phyloP scores from a whole-genome alignment of 23 red algal species.

The Pyropia haitanensis region DNA sequence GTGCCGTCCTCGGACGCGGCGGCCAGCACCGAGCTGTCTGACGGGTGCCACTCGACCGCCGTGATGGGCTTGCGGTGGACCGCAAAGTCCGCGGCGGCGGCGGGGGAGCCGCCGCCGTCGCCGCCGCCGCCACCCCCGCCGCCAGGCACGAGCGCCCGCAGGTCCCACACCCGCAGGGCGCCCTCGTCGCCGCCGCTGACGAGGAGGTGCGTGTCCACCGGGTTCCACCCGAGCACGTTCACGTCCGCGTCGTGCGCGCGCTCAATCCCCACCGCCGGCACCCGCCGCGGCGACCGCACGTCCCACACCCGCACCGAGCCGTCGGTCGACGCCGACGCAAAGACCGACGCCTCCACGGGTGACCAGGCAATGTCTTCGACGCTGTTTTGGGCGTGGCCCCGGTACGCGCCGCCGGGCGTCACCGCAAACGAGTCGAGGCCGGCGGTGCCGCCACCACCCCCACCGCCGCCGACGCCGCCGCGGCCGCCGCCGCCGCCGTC shows the following conservation, averaged over 20 bases:
- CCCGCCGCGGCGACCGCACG: slow-evolving; percentile 21
- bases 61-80: slow-evolving; percentile 71
- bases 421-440: slow-evolving; percentile 12
- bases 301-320: slow-evolving; percentile 83
- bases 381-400: slow-evolving; percentile 22
- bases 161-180: slow-evolving; percentile 69
- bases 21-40: slow-evolving; percentile 56
- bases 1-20: slow-evolving; percentile 56
- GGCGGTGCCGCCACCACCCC: slow-evolving; percentile 27
- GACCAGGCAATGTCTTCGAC: slow-evolving; percentile 92
- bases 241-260: slow-evolving; percentile 73
- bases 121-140: neutral
- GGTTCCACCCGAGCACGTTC: slow-evolving; percentile 91
- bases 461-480: slow-evolving; percentile 33
- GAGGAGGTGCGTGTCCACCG: slow-evolving; percentile 58
- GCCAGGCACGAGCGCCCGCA: slow-evolving; percentile 31
- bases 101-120: neutral
- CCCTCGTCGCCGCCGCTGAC: slow-evolving; percentile 83
- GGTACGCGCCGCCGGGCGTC: slow-evolving; percentile 12
- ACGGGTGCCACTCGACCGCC: slow-evolving; percentile 74
- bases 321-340: slow-evolving; percentile 80
- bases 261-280: slow-evolving; percentile 24
- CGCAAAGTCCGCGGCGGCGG: slow-evolving; percentile 52
- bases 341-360: slow-evolving; percentile 68
- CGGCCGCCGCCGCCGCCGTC: slow-evolving; percentile 20